phyloP scores from a whole-genome alignment of 257 asterid genomes.

The Nicotiana attenuata region DNA sequence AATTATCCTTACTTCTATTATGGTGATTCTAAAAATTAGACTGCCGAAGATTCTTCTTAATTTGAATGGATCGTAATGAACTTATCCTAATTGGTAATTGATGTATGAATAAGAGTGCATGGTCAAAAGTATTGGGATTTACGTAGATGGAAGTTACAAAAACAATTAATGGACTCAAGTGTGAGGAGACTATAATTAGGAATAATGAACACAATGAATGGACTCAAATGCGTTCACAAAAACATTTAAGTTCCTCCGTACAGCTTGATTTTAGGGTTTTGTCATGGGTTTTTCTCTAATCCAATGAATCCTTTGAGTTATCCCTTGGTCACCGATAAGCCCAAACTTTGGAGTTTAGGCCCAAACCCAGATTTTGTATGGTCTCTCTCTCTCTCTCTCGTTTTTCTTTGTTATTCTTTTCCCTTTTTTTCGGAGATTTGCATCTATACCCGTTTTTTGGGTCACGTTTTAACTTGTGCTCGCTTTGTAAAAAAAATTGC shows the following conservation, averaged over 20 bases:
- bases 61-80: neutral
- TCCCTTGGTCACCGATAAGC: neutral
- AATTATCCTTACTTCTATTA: too few relatives aligned
- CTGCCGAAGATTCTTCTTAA: neutral
- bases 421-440: too few relatives aligned
- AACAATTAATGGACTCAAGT: neutral
- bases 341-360: neutral
- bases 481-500: too few relatives aligned
- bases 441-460: too few relatives aligned
- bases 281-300: neutral
- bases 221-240: constrained; percentile 4
- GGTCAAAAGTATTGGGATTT: constrained; percentile 7
- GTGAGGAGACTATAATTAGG: neutral
- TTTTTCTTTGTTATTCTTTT: too few relatives aligned
- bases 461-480: too few relatives aligned
- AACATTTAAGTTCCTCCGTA: neutral
- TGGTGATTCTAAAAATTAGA: neutral
- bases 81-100: neutral
- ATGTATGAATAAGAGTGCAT: neutral
- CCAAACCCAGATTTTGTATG: neutral
- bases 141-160: neutral
- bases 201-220: constrained; percentile 1
- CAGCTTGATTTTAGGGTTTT: neutral
- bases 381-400: too few relatives aligned
- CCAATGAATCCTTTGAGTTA: neutral